These are phyloP conservation scores for Calonectria leucothoes DNA, from an alignment of 2,329 filamentous ascomycete species.

Conservation along the genomic window DNA sequence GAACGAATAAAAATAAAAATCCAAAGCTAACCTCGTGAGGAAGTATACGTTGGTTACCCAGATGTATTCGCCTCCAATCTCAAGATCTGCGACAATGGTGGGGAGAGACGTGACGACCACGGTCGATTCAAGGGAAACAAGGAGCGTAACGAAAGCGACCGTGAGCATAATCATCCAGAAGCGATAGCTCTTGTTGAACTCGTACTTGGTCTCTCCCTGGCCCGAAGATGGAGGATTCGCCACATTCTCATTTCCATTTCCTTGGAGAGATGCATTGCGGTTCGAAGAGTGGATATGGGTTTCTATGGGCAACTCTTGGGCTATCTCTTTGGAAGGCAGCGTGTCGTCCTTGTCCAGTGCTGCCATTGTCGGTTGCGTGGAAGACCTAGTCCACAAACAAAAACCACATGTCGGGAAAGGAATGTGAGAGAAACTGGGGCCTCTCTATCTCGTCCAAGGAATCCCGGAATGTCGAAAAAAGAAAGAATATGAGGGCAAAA, in stretches of 20 bases:
- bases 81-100: slow-evolving; percentile 37
- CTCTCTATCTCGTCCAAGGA: no score
- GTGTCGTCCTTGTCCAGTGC: background rate
- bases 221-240: background rate
- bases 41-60: slow-evolving; percentile 46
- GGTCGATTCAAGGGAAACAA: slow-evolving; percentile 37
- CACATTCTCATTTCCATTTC: background rate
- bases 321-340: background rate
- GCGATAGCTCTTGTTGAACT: background rate
- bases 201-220: background rate
- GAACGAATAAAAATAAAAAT: no score
- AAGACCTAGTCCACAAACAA: background rate
- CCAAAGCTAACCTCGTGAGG: slow-evolving; percentile 36
- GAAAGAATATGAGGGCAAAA: background rate
- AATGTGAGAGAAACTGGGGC: no score
- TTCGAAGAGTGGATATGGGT: background rate
- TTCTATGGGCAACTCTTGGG: background rate
- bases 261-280: background rate
- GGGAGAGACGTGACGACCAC: slow-evolving; percentile 43
- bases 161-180: slow-evolving; percentile 34
- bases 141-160: slow-evolving; percentile 34
- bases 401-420: background rate
- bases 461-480: background rate
- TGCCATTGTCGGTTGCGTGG: background rate
- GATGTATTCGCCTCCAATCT: slow-evolving; percentile 40